These are phyloP conservation scores for Paraglomus brasilianum DNA, from an alignment of 192 early-diverging fungal species.

Conservation along the genomic window DNA sequence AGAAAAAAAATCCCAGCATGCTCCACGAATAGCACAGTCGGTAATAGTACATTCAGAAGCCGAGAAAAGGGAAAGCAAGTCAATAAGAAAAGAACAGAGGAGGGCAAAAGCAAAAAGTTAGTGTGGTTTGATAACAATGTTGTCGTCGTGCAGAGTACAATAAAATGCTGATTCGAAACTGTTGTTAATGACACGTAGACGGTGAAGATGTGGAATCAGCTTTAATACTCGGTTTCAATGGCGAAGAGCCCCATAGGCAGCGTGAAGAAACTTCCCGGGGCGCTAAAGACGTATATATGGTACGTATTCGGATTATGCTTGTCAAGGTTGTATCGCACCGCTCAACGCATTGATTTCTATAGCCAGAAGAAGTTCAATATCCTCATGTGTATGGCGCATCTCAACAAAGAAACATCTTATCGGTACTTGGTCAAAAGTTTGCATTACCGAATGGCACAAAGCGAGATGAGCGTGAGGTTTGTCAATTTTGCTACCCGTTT, in stretches of 20 bases:
- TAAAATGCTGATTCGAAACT: not conserved
- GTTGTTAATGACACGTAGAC: conserved; percentile 35
- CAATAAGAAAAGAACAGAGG: conserved; percentile 65
- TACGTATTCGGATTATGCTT: conserved; percentile 33
- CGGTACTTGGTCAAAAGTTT: conserved; percentile 76
- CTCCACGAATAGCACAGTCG: too few species aligned
- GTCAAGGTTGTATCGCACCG: not conserved
- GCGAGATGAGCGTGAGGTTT: conserved; percentile 64
- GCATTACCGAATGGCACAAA: conserved; percentile 75
- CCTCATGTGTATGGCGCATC: conserved; percentile 82
- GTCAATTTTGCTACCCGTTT: conserved; percentile 17
- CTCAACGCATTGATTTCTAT: conserved; percentile 41
- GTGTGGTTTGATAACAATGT: not conserved
- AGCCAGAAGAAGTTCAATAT: too few species aligned
- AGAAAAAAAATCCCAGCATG: too few species aligned
- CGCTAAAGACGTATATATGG: conserved; percentile 39
- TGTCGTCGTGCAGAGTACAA: not conserved
- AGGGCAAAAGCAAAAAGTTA: conserved; percentile 45
- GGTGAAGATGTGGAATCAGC: conserved; percentile 54
- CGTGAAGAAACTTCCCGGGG: conserved; percentile 62
- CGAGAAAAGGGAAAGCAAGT: conserved; percentile 60
- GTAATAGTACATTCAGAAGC: conserved; percentile 63
- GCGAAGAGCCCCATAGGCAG: conserved; percentile 52
- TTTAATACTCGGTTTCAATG: conserved; percentile 66
- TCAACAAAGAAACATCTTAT: conserved; percentile 65